Percentiles rank a stretch among this genome's conserved stretches.
These are phyloP conservation scores for Neurospora sublineolata DNA, from an alignment of 495 filamentous ascomycete genomes.

Conservation along the genomic window DNA sequence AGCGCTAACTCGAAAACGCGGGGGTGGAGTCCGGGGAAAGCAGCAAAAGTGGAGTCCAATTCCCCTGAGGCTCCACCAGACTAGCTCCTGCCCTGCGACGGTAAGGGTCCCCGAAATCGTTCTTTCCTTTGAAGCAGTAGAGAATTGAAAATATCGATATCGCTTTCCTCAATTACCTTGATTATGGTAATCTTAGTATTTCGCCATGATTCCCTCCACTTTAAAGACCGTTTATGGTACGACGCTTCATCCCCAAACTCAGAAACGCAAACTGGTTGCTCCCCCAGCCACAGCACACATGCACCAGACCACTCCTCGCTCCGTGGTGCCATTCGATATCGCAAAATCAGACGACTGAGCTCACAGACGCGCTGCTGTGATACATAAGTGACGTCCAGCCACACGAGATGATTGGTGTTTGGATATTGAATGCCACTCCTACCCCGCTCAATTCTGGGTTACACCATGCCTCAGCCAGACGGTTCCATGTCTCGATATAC, in stretches of 20 bases:
- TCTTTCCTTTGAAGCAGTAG: background rate
- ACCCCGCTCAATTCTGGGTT: constrained; percentile 19
- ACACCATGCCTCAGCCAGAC: constrained; percentile 8
- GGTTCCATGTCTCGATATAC: background rate
- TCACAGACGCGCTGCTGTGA: constrained; percentile 5
- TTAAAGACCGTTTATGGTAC: background rate
- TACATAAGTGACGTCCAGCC: constrained; percentile 17
- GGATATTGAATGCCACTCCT: constrained; percentile 14
- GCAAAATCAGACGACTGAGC: constrained; percentile 4
- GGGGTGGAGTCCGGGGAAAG: constrained; percentile 20
- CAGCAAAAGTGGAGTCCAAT: constrained; percentile 4
- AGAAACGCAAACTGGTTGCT: background rate
- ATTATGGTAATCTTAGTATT: background rate
- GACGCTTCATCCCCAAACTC: background rate
- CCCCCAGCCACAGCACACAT: background rate
- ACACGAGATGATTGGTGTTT: constrained; percentile 19
- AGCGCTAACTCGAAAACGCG: constrained; percentile 8
- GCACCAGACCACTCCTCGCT: background rate
- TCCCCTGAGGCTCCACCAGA: background rate
- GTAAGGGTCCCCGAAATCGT: background rate
- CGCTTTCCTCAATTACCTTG: background rate
- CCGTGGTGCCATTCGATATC: constrained; percentile 7
- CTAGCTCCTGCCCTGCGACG: background rate
- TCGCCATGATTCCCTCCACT: background rate
- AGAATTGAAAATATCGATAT: background rate